Evolutionary conservation across 108 stramenopile species (phyloP), one percentile per base, ranked within the genome.

Genomic region (Cyclostephanos tholiformis): DNA sequence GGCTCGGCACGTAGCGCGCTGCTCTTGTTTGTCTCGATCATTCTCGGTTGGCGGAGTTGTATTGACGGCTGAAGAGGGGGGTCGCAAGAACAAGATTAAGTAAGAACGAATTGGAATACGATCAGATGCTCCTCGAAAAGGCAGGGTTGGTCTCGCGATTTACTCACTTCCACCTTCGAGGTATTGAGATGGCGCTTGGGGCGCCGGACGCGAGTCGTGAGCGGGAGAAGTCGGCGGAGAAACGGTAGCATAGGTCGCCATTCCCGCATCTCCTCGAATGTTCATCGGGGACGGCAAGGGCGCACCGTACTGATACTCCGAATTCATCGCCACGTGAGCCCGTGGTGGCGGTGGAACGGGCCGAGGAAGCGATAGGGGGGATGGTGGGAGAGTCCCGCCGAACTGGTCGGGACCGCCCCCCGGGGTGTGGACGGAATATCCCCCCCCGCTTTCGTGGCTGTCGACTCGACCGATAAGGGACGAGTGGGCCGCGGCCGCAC

Each of bases 191-290:
- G 67, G 67, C 16, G 59, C 59, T 58, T 68, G 67, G 38, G 67
- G 67, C 36, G 53, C 52, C 22, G 70, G 41, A 10, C 56, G 70
- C 11, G 58, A 43, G 43, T 44, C 27, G 46, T 62, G 71, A 22
- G 58, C 59, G 29, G 71, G 71, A 16, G 71, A 71, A 41, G 30
- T 71, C 4, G 71, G 46, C 13, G 71, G 71, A 61, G 71, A 71
- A 44, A 71, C 62, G n/a, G n/a, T n/a, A n/a, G n/a, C n/a, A n/a
- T n/a, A n/a, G n/a, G 62, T 62, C 26, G 1, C 8, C 29, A 38
- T 14, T n/a, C 38, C 36, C 35, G 6, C 59, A 2, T 39, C 35
- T n/a, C 32, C 59, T 60, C 36, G 59, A 58, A 58, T 29, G 13
- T 6, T 26, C 58, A 61, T 61, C 22, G 71, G 38, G 11, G 60